Evolutionary conservation across 1,284 basidiomycete species (phyloP).

Genomic region (Wallemia ichthyophaga): DNA sequence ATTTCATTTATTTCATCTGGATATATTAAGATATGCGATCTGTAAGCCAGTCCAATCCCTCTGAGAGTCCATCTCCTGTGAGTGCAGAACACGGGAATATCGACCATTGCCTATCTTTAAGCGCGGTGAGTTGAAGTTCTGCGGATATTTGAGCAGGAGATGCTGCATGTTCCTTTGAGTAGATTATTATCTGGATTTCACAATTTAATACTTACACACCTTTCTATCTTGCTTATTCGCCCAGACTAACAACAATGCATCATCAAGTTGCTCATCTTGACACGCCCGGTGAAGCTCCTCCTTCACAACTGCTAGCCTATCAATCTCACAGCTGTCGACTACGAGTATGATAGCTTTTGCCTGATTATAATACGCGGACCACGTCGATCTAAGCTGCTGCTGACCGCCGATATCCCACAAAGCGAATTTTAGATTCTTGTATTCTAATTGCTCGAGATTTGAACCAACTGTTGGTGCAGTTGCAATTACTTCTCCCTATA

Average conservation of each 20-base stretch:
- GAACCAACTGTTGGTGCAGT: not conserved
- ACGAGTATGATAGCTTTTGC: not conserved
- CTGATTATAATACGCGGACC: not conserved
- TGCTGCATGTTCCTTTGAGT: not conserved
- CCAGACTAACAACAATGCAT: not conserved
- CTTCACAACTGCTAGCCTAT: not conserved
- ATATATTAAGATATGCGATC: no score
- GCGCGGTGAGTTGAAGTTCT: not conserved
- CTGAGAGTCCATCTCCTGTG: not conserved
- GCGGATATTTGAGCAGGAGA: not conserved
- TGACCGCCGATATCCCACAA: conserved; percentile 1
- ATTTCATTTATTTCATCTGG: no score
- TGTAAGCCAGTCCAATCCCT: conserved; percentile 1
- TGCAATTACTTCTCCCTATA: not conserved
- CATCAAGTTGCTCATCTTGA: not conserved
- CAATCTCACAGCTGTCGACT: not conserved
- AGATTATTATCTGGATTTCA: not conserved
- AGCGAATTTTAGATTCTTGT: conserved; percentile 1
- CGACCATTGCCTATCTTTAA: not conserved
- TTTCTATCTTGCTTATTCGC: not conserved
- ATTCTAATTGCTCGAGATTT: conserved; percentile 1
- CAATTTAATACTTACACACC: not conserved
- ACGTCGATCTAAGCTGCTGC: not conserved
- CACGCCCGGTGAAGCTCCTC: not conserved
- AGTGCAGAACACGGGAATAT: not conserved